Conservation (phyloP, 441 rosid genomes). For the Syzygium malaccense region DNA sequence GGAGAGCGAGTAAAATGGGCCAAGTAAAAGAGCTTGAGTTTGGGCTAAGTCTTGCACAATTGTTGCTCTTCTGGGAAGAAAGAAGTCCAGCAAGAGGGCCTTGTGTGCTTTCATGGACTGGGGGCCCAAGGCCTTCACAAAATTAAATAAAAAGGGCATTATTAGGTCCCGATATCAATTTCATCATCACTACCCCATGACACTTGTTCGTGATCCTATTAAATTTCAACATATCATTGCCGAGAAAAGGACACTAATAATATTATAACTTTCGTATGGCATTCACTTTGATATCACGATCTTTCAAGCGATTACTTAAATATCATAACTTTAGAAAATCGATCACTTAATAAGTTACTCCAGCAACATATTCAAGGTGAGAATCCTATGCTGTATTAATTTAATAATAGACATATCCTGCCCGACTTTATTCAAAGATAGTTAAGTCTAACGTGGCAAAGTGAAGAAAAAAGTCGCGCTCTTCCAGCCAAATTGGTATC, state of each 20-base stretch:
- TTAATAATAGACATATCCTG: not conserved
- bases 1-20: not conserved
- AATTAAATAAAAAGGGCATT: not conserved
- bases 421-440: too few relatives aligned
- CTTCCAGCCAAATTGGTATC: slow-evolving; percentile 16
- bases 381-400: not conserved
- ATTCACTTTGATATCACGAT: not conserved
- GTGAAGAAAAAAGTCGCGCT: slow-evolving; percentile 16
- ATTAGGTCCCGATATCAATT: not conserved
- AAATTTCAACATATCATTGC: not conserved
- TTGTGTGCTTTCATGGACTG: not conserved
- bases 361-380: not conserved
- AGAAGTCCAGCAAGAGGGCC: not conserved
- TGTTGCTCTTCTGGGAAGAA: not conserved
- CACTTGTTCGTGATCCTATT: not conserved
- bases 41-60: not conserved
- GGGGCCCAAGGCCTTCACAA: not conserved
- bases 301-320: not conserved
- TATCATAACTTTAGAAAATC: not conserved
- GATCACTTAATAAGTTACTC: not conserved
- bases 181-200: not conserved
- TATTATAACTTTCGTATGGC: not conserved
- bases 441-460: not conserved
- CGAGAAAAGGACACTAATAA: not conserved
- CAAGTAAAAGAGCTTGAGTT: not conserved